Percentiles rank a stretch among this genome's conserved stretches.
These are phyloP conservation scores for Pythium periplocum DNA, from an alignment of 352 stramenopile genomes.

Conservation along the genomic window DNA sequence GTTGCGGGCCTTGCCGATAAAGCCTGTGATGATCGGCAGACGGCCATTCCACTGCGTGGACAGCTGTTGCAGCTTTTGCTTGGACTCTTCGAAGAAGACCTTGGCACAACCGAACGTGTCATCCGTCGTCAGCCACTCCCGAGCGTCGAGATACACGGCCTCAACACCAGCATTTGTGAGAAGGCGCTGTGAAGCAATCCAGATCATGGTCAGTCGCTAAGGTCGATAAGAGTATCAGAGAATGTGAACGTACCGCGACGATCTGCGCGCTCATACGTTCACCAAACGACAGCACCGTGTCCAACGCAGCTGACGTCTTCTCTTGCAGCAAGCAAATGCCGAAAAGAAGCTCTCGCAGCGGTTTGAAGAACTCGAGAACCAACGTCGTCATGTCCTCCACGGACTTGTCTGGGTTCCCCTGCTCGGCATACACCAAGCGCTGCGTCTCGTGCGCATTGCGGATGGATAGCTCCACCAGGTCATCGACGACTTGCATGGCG, in stretches of 20 bases:
- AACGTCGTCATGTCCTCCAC: conserved; percentile 53
- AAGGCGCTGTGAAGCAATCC: conserved; percentile 13
- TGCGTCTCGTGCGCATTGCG: conserved; percentile 71
- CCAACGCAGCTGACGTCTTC: conserved; percentile 56
- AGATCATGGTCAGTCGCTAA: background rate
- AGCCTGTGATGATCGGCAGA: conserved; percentile 74
- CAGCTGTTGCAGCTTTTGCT: conserved; percentile 51
- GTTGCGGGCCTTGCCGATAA: conserved; percentile 53
- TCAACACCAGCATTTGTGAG: conserved; percentile 57
- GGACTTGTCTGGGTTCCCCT: conserved; percentile 6
- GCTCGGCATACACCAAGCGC: conserved; percentile 20
- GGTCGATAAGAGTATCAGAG: background rate
- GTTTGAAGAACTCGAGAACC: conserved; percentile 60
- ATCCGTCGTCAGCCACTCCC: conserved; percentile 73
- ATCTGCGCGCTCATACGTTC: conserved; percentile 74
- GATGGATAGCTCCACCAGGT: conserved; percentile 51
- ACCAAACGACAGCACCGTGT: conserved; percentile 76
- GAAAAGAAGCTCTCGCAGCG: conserved; percentile 68
- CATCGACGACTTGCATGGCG: conserved; percentile 49
- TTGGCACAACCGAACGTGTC: conserved; percentile 68
- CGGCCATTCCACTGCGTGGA: conserved; percentile 31
- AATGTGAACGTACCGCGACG: conserved; percentile 33
- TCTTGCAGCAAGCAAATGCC: conserved; percentile 75
- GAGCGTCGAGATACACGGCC: conserved; percentile 58
- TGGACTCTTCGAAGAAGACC: conserved; percentile 73